These are phyloP conservation scores for Hevea brasiliensis DNA, from an alignment of 345 rosid genomes.

Conservation along the genomic window DNA sequence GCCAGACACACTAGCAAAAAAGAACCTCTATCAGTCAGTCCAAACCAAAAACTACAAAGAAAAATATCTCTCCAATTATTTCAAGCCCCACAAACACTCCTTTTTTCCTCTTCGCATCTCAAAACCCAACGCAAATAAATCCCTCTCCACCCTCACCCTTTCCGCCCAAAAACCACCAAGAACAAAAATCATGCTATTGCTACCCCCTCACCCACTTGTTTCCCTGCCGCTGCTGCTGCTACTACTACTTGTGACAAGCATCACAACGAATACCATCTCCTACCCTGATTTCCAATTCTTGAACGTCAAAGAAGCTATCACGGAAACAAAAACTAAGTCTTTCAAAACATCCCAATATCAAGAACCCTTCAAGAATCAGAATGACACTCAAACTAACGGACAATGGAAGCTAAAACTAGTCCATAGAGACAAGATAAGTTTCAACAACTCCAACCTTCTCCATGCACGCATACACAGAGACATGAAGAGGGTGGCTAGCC, in stretches of 20 bases:
- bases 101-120: conserved; percentile 9
- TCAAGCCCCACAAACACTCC: conserved; percentile 28
- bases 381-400: background rate
- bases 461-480: conserved; percentile 77
- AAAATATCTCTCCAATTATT: conserved; percentile 24
- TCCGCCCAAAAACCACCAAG: background rate
- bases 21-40: background rate
- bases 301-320: conserved; percentile 41
- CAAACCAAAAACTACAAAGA: conserved; percentile 11
- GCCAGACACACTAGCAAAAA: too few relatives aligned
- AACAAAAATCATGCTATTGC: conserved; percentile 24
- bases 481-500: conserved; percentile 47
- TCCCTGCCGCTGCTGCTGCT: background rate
- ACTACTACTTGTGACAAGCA: background rate
- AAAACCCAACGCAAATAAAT: conserved; percentile 31
- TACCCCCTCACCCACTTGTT: background rate
- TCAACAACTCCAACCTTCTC: conserved; percentile 35
- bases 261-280: background rate
- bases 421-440: conserved; percentile 55
- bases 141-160: background rate
- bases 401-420: conserved; percentile 51
- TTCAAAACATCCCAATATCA: conserved; percentile 31
- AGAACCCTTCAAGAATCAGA: conserved; percentile 24
- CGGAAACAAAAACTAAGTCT: conserved; percentile 25
- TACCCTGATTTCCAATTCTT: conserved; percentile 54